phyloP scores from a whole-genome alignment of 305 asterid genomes.

The Ilex paraguariensis region DNA sequence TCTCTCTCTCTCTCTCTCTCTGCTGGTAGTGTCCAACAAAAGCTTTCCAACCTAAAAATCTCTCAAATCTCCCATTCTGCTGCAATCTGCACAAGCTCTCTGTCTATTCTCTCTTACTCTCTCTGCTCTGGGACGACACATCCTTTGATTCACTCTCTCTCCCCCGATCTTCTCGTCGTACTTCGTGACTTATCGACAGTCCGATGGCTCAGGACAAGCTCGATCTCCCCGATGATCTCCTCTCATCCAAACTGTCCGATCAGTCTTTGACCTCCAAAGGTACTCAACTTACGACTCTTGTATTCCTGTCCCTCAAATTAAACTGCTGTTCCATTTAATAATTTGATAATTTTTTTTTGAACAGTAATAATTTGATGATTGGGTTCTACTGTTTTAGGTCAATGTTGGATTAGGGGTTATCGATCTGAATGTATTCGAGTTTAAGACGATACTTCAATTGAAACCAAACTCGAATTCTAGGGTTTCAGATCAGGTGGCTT shows the following conservation, averaged over 20 bases:
- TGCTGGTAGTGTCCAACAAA: not conserved
- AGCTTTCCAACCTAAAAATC: slow-evolving; percentile 4
- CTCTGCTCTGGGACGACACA: not conserved
- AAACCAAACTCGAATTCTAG: slow-evolving; percentile 25
- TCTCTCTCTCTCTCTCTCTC: slow-evolving; percentile 11
- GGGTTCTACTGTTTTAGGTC: slow-evolving; percentile 21
- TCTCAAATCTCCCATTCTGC: slow-evolving; percentile 1
- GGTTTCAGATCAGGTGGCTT: slow-evolving; percentile 44
- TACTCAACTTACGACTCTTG: slow-evolving; percentile 13
- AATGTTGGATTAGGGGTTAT: slow-evolving; percentile 22
- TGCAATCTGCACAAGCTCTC: not conserved
- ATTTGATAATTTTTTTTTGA: too few species aligned
- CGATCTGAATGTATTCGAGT: slow-evolving; percentile 32
- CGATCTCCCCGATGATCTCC: slow-evolving; percentile 30
- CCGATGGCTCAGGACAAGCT: slow-evolving; percentile 27
- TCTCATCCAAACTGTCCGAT: slow-evolving; percentile 44
- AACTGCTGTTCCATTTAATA: not conserved
- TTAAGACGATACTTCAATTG: slow-evolving; percentile 15
- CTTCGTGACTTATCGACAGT: not conserved
- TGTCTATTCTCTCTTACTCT: too few species aligned
- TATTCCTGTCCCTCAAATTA: slow-evolving; percentile 15
- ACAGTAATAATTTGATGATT: not conserved
- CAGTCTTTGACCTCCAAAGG: slow-evolving; percentile 78
- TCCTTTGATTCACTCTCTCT: not conserved
- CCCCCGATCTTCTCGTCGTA: not conserved